Conservation (phyloP, 2,329 filamentous ascomycete species). For the Aspergillus vadensis region DNA sequence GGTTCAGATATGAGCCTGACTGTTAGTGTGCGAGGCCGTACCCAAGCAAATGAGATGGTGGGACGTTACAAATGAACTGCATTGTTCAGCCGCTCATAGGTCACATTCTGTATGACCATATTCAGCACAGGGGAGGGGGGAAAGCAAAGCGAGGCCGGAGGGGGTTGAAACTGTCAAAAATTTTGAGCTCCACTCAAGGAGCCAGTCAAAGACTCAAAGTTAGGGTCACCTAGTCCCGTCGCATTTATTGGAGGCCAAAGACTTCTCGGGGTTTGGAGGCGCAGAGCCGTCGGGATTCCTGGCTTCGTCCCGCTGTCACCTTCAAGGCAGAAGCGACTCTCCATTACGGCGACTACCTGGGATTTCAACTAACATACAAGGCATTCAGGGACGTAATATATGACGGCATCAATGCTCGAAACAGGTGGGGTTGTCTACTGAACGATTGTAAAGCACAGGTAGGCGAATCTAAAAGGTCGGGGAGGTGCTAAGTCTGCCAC, state of each 20-base stretch:
- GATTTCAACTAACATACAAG: background rate
- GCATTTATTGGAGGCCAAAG: background rate
- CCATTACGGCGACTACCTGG: background rate
- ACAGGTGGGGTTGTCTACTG: background rate
- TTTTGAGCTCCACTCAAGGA: background rate
- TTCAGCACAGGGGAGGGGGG: background rate
- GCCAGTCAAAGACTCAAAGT: background rate
- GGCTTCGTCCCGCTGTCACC: constrained; percentile 6
- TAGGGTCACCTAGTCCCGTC: background rate
- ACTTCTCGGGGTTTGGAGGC: constrained; percentile 2
- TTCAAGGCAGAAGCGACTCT: background rate
- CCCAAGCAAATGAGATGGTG: background rate
- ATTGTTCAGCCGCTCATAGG: background rate
- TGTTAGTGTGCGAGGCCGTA: background rate
- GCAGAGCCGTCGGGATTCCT: constrained; percentile 7
- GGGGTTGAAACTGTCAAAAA: background rate
- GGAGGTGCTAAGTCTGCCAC: background rate
- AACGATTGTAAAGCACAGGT: constrained; percentile 4
- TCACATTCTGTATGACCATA: background rate
- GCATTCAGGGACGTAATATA: background rate
- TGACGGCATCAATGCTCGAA: background rate
- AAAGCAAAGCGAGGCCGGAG: background rate
- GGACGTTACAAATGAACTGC: background rate
- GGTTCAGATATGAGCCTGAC: background rate
- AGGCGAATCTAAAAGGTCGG: background rate